Evolutionary conservation across 805 yeast species (phyloP).

Genomic region (Saccharomycopsis lassenensis): DNA sequence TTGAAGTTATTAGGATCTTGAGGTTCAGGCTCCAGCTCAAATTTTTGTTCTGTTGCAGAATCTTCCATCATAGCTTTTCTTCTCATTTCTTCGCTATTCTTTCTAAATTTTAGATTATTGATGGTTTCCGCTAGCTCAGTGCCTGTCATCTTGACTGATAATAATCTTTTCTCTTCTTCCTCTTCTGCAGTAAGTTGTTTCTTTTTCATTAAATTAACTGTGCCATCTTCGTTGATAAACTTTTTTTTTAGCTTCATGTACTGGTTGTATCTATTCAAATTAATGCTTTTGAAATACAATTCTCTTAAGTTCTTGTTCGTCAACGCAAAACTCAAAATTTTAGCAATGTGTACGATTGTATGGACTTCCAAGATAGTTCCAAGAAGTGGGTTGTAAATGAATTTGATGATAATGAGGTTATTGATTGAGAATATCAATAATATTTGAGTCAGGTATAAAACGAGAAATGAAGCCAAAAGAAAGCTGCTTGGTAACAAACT

Average conservation of each 20-base stretch:
- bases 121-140: slow-evolving; percentile 11
- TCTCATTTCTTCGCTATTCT: neutral
- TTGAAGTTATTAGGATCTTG: slow-evolving; percentile 8
- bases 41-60: neutral
- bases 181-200: no score
- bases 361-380: slow-evolving; percentile 33
- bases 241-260: slow-evolving; percentile 7
- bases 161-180: slow-evolving; percentile 7
- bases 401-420: slow-evolving; percentile 24
- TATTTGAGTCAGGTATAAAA: slow-evolving; percentile 26
- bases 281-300: slow-evolving; percentile 21
- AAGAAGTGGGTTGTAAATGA: slow-evolving; percentile 30
- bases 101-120: slow-evolving; percentile 11
- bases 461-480: slow-evolving; percentile 24
- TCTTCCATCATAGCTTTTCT: neutral
- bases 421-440: slow-evolving; percentile 22
- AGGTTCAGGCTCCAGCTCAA: slow-evolving; percentile 5
- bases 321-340: slow-evolving; percentile 32
- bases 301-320: slow-evolving; percentile 35
- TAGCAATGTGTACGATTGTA: slow-evolving; percentile 31
- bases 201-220: slow-evolving; percentile 12
- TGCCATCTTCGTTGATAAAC: slow-evolving; percentile 14
- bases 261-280: slow-evolving; percentile 12
- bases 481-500: slow-evolving; percentile 19
- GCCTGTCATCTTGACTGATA: slow-evolving; percentile 15